Conservation (phyloP, 1,284 basidiomycete species). For the Tilletia setariae region DNA sequence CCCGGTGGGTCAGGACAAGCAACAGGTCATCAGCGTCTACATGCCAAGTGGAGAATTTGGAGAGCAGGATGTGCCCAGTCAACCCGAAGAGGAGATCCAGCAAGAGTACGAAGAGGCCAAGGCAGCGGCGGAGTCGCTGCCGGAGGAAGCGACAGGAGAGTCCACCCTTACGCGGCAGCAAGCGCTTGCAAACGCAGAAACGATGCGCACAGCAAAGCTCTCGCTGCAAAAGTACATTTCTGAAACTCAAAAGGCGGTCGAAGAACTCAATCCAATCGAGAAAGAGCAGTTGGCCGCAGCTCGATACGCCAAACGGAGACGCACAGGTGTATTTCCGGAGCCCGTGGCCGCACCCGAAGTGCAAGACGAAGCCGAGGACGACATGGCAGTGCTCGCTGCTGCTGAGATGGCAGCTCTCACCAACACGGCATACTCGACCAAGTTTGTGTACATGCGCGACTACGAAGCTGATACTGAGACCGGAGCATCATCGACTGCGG, state of each 20-base stretch:
- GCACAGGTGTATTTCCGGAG: constrained; percentile 39
- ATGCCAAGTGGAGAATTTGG: constrained; percentile 37
- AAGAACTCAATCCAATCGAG: background rate
- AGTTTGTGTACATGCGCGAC: constrained; percentile 41
- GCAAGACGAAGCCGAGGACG: constrained; percentile 18
- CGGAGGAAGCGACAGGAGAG: constrained; percentile 18
- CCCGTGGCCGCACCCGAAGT: constrained; percentile 20
- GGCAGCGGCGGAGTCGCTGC: background rate
- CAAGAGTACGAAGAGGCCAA: constrained; percentile 26
- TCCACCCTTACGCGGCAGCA: constrained; percentile 19
- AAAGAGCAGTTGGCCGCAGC: constrained; percentile 19
- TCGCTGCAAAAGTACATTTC: background rate
- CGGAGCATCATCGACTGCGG: constrained; percentile 25
- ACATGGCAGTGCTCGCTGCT: background rate
- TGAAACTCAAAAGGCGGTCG: background rate
- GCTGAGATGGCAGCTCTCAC: constrained; percentile 20
- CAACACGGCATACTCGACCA: constrained; percentile 30
- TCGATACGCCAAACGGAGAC: constrained; percentile 38
- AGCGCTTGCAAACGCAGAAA: background rate
- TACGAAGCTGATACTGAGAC: constrained; percentile 39
- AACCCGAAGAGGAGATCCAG: constrained; percentile 27
- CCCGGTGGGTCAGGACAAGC: constrained; percentile 31
- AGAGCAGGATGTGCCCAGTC: constrained; percentile 28
- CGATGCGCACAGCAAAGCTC: background rate
- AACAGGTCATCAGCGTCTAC: constrained; percentile 48